Evolutionary conservation across 352 stramenopile species (phyloP), one percentile per base, ranked within the genome.

Genomic region (Phytophthora kernoviae): DNA sequence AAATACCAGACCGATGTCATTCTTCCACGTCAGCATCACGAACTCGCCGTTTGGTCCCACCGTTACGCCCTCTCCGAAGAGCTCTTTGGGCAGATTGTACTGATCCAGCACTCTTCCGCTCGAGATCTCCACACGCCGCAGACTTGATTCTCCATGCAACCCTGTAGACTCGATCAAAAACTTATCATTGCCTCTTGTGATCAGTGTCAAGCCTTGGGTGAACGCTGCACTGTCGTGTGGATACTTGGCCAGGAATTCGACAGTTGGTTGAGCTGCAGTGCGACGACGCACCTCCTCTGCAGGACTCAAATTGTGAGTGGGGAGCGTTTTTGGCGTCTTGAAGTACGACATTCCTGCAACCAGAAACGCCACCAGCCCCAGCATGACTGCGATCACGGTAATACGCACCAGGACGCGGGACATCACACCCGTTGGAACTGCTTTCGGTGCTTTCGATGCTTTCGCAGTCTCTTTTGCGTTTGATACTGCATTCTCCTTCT

Each of bases 121-220:
- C 15, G 82, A 55, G 56, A 95, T 92, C 45, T 96, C 84, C 27
- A 98, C 81, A 41, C 88, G 86, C 39, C 87, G 79, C 17, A 98
- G 61, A 42, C 71, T 90, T 5, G 93, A 98, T 48, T 91, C n/a
- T 2, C 88, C 81, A 70, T 91, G 95, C 4, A 97, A 39, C 2
- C 95, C 95, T 18, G 87, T 97, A 0, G 91, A 98, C 75, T 98
- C 93, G 54, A 96, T 95, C n/a, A 98, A 84, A 32, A 87, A 79
- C 32, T 91, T 94, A 26, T 84, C 46, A 2, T 67, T 37, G 9
- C 64, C 78, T 26, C 68, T 70, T 46, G 88, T 58, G 42, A 97
- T 36, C 69, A 91, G 44, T 11, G 54, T 69, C 27, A 94, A 68
- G 1, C 90, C 90, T 53, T 95, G 91, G 17, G 90, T 97, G 65